These are phyloP conservation scores for Golubevia pallescens DNA, from an alignment of 1,284 basidiomycete species.

Conservation along the genomic window DNA sequence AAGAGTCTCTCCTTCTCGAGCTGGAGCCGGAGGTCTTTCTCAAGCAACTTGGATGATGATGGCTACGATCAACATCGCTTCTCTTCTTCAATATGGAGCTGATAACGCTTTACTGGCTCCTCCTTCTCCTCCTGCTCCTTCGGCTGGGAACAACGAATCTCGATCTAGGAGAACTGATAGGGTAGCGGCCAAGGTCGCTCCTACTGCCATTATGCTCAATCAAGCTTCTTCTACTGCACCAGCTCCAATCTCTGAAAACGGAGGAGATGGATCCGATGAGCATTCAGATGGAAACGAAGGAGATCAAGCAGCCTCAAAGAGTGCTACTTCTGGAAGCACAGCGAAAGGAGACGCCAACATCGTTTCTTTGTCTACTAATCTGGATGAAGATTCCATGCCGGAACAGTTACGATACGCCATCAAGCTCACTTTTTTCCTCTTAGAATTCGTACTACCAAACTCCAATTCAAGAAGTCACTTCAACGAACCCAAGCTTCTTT, in stretches of 20 bases:
- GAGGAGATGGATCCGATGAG: constrained; percentile 62
- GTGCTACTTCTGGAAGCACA: constrained; percentile 2
- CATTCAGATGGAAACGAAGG: constrained; percentile 14
- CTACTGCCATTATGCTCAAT: constrained; percentile 19
- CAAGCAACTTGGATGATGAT: constrained; percentile 96
- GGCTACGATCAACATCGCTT: constrained; percentile 81
- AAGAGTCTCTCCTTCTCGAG: constrained; percentile 55
- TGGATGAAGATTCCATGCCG: constrained; percentile 66
- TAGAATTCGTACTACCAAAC: constrained; percentile 75
- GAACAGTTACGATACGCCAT: constrained; percentile 76
- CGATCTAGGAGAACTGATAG: constrained; percentile 47
- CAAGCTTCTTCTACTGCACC: background rate
- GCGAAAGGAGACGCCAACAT: constrained; percentile 6
- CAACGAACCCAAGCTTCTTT: constrained; percentile 70
- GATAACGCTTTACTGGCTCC: constrained; percentile 72
- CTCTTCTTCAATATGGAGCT: constrained; percentile 87
- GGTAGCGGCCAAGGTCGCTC: constrained; percentile 65
- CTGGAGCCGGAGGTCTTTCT: constrained; percentile 66
- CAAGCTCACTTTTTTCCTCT: constrained; percentile 79
- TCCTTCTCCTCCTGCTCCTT: background rate
- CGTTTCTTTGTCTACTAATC: constrained; percentile 20
- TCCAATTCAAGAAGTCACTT: constrained; percentile 71
- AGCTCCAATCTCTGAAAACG: background rate
- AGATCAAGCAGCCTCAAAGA: constrained; percentile 12
- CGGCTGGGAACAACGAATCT: constrained; percentile 64